Evolutionary conservation across 345 rosid genomes (phyloP), one percentile per base, ranked within the genome.

Genomic region (rapeseed (Brassica napus)): DNA sequence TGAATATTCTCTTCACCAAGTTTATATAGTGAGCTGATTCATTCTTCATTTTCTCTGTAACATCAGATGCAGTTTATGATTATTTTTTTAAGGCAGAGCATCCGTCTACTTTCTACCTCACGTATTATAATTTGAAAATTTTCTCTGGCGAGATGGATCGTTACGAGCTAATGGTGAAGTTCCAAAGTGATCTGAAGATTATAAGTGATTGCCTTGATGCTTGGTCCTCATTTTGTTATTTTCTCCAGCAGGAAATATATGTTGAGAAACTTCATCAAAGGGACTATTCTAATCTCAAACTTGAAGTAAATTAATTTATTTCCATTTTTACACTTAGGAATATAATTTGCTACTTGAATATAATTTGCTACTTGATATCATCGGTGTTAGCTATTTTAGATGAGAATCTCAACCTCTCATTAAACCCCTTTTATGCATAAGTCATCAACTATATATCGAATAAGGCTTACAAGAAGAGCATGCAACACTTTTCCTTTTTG

Each of bases 11-110:
- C 14, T 42, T 42, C 49, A 42, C 14, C 14, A 42, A 42, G 49
- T 42, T 42, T 42, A 9, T 42, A 8, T 8, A 42, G 49, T 42
- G 34, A 16, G 12, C 11, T 42, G 8, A 2, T 68, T 31, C 31
- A 47, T 24, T 73, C 58, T 63, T 74, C 11, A 4, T 16, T 28
- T 32, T 71, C 72, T 18, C 16, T 39, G 60, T 14, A 65, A 34
- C 69, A 16, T 65, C 77, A 76, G 86, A 94, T 97, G 98, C 97
- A 1, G 97, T 92, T 34, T 94, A 94, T 81, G 98, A 94, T 68
- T 88, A 97, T 35, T 97, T 94, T 84, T 94, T 88, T 60, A 97
- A 94, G 82, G 98, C 98, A 59, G 97, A 91, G 88, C 98, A 94
- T 79, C 86, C 97, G 72, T 94, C 98, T 14, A 94, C 97, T 34